These are phyloP conservation scores for Suhomyces canberraensis DNA, from an alignment of 805 yeast genomes.

Conservation along the genomic window DNA sequence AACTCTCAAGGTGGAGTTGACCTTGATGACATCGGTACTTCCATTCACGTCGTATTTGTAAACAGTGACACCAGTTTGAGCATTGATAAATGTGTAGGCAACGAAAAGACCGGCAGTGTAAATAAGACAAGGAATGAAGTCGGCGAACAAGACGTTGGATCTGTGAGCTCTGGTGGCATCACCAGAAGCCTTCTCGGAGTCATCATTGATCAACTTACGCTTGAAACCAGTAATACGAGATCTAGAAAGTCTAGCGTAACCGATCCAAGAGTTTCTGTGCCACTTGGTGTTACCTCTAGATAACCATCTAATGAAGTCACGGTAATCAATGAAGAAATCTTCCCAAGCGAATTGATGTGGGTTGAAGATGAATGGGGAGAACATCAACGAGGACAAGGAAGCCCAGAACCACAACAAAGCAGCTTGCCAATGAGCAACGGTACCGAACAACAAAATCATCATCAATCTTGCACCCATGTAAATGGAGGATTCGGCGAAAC, in stretches of 20 bases:
- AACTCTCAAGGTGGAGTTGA: constrained; percentile 70
- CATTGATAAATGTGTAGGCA: constrained; percentile 78
- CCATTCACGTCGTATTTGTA: constrained; percentile 30
- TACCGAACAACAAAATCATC: constrained; percentile 68
- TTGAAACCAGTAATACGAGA: constrained; percentile 92
- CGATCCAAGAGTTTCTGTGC: constrained; percentile 89
- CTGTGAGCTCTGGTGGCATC: constrained; percentile 76
- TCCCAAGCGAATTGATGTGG: constrained; percentile 98
- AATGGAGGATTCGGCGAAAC: constrained; percentile 80
- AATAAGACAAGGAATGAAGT: constrained; percentile 68
- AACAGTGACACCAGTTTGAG: constrained; percentile 74
- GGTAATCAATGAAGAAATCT: constrained; percentile 94
- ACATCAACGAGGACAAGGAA: constrained; percentile 78
- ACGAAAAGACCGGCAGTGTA: constrained; percentile 69
- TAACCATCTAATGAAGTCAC: constrained; percentile 88
- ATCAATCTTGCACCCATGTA: constrained; percentile 80
- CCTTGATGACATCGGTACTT: constrained; percentile 40
- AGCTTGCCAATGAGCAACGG: constrained; percentile 85
- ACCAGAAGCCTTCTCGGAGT: constrained; percentile 65
- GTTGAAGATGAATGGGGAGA: constrained; percentile 92
- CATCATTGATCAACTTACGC: constrained; percentile 62
- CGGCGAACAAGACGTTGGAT: constrained; percentile 74
- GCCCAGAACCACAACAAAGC: constrained; percentile 98
- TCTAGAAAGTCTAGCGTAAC: constrained; percentile 74
- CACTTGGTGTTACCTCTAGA: constrained; percentile 88